Conservation (phyloP, 1,284 basidiomycete genomes). For the Apiotrichum mycotoxinovorans region DNA sequence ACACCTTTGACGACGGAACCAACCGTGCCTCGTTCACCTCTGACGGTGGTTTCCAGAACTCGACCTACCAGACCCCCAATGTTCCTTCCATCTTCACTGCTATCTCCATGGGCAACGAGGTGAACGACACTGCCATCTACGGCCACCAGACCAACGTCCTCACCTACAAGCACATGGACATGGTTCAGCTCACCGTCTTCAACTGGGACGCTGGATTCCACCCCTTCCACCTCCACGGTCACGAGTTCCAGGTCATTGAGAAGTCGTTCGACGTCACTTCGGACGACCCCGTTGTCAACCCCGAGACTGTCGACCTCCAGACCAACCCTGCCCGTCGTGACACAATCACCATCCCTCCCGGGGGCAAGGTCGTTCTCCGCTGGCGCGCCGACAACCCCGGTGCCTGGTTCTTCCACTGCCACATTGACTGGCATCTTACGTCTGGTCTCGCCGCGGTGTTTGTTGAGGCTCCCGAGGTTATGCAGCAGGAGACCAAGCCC, state of each 20-base stretch:
- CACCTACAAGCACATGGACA: constrained; percentile 68
- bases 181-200: constrained; percentile 74
- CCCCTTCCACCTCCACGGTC: constrained; percentile 55
- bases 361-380: constrained; percentile 50
- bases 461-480: constrained; percentile 47
- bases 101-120: constrained; percentile 69
- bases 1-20: constrained; percentile 51
- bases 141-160: constrained; percentile 66
- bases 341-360: constrained; percentile 51
- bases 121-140: constrained; percentile 66
- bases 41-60: constrained; percentile 22
- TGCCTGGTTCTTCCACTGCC: constrained; percentile 54
- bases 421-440: constrained; percentile 49
- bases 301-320: constrained; percentile 69
- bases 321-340: constrained; percentile 82
- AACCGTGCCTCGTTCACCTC: constrained; percentile 52
- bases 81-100: constrained; percentile 73
- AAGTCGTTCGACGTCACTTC: constrained; percentile 71
- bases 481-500: constrained; percentile 37
- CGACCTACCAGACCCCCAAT: constrained; percentile 52
- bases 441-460: constrained; percentile 51
- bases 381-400: constrained; percentile 56
- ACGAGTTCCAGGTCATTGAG: constrained; percentile 73
- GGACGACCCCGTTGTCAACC: constrained; percentile 72
- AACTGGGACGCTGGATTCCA: constrained; percentile 63